phyloP scores from a whole-genome alignment of 495 filamentous ascomycete species.

The Rostrohypoxylon terebratum region DNA sequence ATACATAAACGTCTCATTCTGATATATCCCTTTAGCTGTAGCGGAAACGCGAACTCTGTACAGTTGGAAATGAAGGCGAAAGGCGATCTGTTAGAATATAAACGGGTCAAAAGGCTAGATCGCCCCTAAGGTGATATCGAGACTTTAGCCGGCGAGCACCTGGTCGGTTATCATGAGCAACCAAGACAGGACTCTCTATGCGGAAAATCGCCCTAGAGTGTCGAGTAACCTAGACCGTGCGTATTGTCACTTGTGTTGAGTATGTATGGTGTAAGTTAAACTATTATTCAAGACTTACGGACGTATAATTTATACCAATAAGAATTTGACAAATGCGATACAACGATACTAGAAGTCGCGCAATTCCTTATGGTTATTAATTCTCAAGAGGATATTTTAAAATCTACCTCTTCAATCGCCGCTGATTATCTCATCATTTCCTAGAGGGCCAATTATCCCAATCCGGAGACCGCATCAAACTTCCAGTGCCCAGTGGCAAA shows the following conservation, averaged over 20 bases:
- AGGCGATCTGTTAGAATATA: constrained; percentile 6
- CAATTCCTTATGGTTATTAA: too few relatives aligned
- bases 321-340: too few relatives aligned
- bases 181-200: constrained; percentile 1
- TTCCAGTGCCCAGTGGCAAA: too few relatives aligned
- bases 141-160: constrained; percentile 41
- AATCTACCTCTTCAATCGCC: too few relatives aligned
- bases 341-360: too few relatives aligned
- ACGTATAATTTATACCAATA: too few relatives aligned
- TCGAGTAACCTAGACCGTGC: background rate
- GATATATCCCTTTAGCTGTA: background rate
- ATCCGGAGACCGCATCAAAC: too few relatives aligned
- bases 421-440: too few relatives aligned
- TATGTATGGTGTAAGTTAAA: background rate
- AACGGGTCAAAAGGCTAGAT: constrained; percentile 27
- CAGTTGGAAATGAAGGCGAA: constrained; percentile 13
- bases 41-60: background rate
- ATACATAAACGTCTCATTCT: background rate
- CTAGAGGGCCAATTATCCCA: too few relatives aligned
- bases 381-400: too few relatives aligned
- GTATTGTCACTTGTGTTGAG: background rate
- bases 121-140: constrained; percentile 34
- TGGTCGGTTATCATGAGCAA: constrained; percentile 29
- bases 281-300: too few relatives aligned
- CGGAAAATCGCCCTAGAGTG: constrained; percentile 27